Conservation (phyloP, 768 basidiomycete species). For the Lactarius psammicola region DNA sequence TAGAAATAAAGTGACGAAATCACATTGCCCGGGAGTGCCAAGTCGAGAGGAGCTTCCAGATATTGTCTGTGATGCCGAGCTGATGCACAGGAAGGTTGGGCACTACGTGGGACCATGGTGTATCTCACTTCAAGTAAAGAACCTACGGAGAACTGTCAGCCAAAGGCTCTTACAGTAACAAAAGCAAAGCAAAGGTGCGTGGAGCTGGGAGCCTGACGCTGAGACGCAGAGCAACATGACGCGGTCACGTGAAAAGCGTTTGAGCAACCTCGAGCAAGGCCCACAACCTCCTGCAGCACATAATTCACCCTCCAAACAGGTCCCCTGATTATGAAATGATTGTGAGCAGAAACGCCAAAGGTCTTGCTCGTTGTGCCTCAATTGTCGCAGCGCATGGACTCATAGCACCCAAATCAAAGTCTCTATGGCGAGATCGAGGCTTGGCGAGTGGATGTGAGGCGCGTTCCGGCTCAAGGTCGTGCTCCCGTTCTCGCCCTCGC, state of each 20-base stretch:
- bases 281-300: no score
- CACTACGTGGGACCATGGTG: neutral
- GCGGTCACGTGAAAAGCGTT: no score
- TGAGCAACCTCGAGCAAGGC: no score
- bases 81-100: neutral
- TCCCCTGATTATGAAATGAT: constrained; percentile 1
- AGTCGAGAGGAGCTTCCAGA: neutral
- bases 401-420: neutral
- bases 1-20: no score
- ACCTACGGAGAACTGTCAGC: no score
- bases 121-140: neutral
- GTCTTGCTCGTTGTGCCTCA: constrained; percentile 10
- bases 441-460: neutral
- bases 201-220: no score
- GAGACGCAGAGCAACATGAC: no score
- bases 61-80: neutral
- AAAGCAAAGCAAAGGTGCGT: no score
- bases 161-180: no score
- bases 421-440: constrained; percentile 21
- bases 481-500: neutral
- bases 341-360: constrained; percentile 5
- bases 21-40: neutral
- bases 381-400: constrained; percentile 9
- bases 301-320: constrained; percentile 7
- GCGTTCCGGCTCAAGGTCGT: constrained; percentile 22